phyloP scores from a whole-genome alignment of 2,329 filamentous ascomycete species.

The Apiospora malaysiana region DNA sequence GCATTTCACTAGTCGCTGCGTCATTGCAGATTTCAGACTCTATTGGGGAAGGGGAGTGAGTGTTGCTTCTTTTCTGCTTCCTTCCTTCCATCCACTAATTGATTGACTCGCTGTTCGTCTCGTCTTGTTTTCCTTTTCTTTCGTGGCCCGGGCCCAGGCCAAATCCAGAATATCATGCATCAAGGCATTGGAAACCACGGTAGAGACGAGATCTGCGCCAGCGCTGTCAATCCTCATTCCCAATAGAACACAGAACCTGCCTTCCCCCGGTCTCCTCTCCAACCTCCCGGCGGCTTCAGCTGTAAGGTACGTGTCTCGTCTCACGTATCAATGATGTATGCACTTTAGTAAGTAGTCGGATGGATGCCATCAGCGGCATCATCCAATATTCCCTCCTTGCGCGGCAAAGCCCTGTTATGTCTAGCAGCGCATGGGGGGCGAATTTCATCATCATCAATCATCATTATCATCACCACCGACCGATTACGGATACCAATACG shows the following conservation, averaged over 20 bases:
- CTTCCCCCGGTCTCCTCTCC: background rate
- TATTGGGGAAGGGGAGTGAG: no score
- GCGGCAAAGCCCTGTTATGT: no score
- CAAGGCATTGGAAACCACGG: slow-evolving; percentile 4
- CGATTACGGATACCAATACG: background rate
- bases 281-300: background rate
- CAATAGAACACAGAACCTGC: background rate
- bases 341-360: background rate
- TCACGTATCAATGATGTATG: slow-evolving; percentile 12
- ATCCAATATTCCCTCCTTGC: background rate
- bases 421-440: no score
- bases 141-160: background rate
- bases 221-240: background rate
- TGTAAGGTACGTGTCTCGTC: slow-evolving; percentile 6
- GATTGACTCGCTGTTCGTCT: background rate
- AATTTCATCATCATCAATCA: no score
- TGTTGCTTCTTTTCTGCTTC: background rate
- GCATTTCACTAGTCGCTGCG: background rate
- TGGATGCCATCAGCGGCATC: background rate
- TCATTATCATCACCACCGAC: background rate
- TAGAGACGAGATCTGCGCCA: background rate
- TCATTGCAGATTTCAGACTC: slow-evolving; percentile 3
- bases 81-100: background rate
- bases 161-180: background rate
- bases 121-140: background rate